Base-by-base conservation (phyloP, 768 basidiomycete species). In the Lepiota subincarnata region DNA sequence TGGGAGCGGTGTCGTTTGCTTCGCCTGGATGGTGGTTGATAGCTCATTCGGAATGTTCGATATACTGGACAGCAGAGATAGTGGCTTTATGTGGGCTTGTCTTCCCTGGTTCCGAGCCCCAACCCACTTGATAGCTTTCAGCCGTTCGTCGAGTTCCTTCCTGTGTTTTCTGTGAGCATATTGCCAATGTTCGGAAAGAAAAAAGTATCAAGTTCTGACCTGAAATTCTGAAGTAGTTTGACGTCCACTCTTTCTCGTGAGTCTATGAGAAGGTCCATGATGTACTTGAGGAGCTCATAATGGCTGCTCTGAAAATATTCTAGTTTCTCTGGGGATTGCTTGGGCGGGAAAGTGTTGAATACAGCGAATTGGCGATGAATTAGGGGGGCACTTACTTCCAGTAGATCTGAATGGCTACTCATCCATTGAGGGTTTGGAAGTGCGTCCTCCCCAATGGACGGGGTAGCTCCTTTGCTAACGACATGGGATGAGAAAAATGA, bases 41-140 rank as follows among this genome's bases (percentile, higher is more conserved):
- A n/a, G 11, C 11, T 34, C 13, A 11, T 47, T 34, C 16, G 18
- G 16, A 10, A 18, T 16, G 10, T 24, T 19, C 28, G 19, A 28
- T 12, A 34, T 34, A 16, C 16, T 16, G 45, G 45, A 19, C 31
- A 31, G 10, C 10, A 8, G 10, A 31, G 4, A 31, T 31, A 7
- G 31, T 31, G 31, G 7, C 31, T n/a, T 20, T 8, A n/a, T n/a
- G 18, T 31, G 34, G 1, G 31, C 24, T 19, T 48, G 53, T 16
- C 4, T 35, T 5, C 38, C 28, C 34, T 34, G 38, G 6, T 24
- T 48, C 6, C 20, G 45, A 4, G 45, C 18, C 28, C 22, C 39
- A 7, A 48, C 45, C 53, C 53, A 48, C 13, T 55, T 40, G 22
- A 58, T 45, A 1, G 53, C 49, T 20, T 31, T 31, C 11, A 58